Conservation (phyloP, 1,284 basidiomycete species). For the Cryptococcus neoformans region DNA sequence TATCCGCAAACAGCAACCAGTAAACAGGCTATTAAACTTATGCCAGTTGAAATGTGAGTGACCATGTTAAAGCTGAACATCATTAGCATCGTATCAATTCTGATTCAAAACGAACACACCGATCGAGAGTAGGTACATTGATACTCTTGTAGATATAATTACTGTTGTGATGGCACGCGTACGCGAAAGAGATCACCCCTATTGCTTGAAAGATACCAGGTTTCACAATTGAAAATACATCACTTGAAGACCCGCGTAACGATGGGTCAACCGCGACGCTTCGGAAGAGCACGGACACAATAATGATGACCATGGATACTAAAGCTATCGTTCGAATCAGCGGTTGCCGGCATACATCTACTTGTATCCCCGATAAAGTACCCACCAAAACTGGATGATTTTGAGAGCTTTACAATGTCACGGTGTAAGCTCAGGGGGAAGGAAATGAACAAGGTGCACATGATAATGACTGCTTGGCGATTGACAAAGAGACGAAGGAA, state of each 20-base stretch:
- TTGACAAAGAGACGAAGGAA: slow-evolving; percentile 74
- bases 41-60: slow-evolving; percentile 82
- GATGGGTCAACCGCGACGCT: slow-evolving; percentile 75
- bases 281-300: slow-evolving; percentile 78
- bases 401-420: slow-evolving; percentile 94
- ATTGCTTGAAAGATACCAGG: slow-evolving; percentile 85
- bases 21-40: slow-evolving; percentile 76
- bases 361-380: neutral
- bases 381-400: slow-evolving; percentile 74
- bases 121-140: slow-evolving; percentile 85
- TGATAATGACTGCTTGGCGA: slow-evolving; percentile 80
- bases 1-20: slow-evolving; percentile 89
- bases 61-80: slow-evolving; percentile 76
- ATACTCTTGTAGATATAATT: slow-evolving; percentile 92
- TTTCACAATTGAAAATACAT: slow-evolving; percentile 66
- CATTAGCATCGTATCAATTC: neutral
- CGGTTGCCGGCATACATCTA: neutral
- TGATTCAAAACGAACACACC: slow-evolving; percentile 19
- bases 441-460: slow-evolving; percentile 82
- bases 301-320: slow-evolving; percentile 92
- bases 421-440: slow-evolving; percentile 95
- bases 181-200: slow-evolving; percentile 67
- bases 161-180: slow-evolving; percentile 88
- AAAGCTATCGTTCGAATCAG: slow-evolving; percentile 54
- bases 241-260: slow-evolving; percentile 63